Base-by-base conservation (phyloP, 192 early-diverging fungal species). In the Rhizophagus clarus region DNA sequence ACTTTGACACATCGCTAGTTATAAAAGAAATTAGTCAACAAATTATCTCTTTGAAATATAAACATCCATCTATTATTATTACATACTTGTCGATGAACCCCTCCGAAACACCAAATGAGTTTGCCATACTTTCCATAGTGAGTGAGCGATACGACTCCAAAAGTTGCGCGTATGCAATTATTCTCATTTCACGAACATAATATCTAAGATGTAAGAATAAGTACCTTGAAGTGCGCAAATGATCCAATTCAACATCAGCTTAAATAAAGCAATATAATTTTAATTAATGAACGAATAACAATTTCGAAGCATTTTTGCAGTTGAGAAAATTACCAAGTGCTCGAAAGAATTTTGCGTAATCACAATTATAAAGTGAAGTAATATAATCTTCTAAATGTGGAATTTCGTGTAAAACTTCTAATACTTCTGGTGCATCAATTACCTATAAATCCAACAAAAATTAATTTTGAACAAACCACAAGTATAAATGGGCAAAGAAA, bases 131-230 rank as follows among this genome's bases (percentile, higher is more conserved):
- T 81, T 96, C 94, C 85, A 98, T 91, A 5, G 96, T 97, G 32
- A 99, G 86, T 72, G 93, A 95, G 80, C 95, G 87, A 81, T 99
- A 99, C 17, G 95, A 97, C 79, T 99, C 96, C 63, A 99, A 85
- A 49, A 98, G 84, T 83, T 99, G 98, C 14, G 95, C 94, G 84
- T 99, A 99, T 64, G 92, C 95, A 61, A 94, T 90, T 77, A 99
- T 99, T 74, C 97, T 93, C 98, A 99, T 98, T 83, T 99, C 98
- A 61, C 98, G 96, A 7, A 96, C 95, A 82, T 97, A 98, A 87
- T 90, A 99, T 4, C 92, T 90, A 85, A 92, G 93, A 83, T 99
- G 98, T 20, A 93, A 87, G 84, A 89, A 88, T n/a, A 98, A 86
- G 75, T 95, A 93, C 77, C 93, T 92, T 72, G 97, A 94, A 28